These are phyloP conservation scores for Serendipita sp. DNA, from an alignment of 768 basidiomycete species.

Conservation along the genomic window DNA sequence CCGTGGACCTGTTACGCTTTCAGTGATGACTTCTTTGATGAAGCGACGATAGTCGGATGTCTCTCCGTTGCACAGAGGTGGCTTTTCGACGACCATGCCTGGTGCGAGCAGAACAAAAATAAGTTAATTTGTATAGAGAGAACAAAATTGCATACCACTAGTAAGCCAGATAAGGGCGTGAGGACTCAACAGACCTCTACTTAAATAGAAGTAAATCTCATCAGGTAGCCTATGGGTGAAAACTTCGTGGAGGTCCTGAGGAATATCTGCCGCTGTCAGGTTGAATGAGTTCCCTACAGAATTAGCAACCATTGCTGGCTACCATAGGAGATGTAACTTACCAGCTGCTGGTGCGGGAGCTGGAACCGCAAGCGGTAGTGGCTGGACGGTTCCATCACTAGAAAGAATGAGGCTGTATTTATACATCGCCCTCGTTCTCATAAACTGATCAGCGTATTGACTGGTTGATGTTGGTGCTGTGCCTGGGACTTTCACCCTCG, in stretches of 20 bases:
- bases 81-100: conserved; percentile 57
- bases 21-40: conserved; percentile 90
- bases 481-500: conserved; percentile 43
- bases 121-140: not conserved
- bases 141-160: conserved; percentile 31
- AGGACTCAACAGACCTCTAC: conserved; percentile 76
- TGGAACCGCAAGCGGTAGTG: conserved; percentile 57
- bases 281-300: conserved; percentile 15
- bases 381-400: conserved; percentile 67
- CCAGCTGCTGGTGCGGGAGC: conserved; percentile 32
- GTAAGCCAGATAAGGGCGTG: conserved; percentile 93
- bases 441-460: conserved; percentile 72
- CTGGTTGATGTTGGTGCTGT: conserved; percentile 22
- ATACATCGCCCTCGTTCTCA: conserved; percentile 79
- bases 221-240: conserved; percentile 91
- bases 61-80: conserved; percentile 89
- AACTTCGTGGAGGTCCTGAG: conserved; percentile 80
- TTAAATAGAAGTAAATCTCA: conserved; percentile 92
- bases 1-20: conserved; percentile 83
- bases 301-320: conserved; percentile 23
- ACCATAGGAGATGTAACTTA: conserved; percentile 29
- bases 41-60: conserved; percentile 89
- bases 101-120: not conserved
- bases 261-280: conserved; percentile 79
- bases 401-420: conserved; percentile 82